A percentile compares a stretch with the other conserved stretches of the same genome.
Evolutionary conservation across 2,329 filamentous ascomycete genomes (phyloP).

Genomic region (Neoscytalidium dimidiatum): DNA sequence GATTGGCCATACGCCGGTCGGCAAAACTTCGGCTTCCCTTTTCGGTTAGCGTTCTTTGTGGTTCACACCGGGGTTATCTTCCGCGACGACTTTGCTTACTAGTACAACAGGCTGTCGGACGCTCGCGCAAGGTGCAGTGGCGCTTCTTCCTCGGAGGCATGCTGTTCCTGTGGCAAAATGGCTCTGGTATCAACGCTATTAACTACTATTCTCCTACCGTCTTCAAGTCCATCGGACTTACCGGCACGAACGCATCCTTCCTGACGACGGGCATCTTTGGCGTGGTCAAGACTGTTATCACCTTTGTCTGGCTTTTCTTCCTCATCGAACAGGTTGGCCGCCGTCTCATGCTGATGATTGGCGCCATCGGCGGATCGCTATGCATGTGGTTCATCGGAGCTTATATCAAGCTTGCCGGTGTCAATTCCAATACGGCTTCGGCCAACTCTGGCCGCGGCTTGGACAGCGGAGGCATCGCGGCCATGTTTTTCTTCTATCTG

Average conservation of each 20-base stretch:
- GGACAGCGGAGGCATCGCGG: slow-evolving; percentile 56
- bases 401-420: slow-evolving; percentile 54
- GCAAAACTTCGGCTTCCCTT: not conserved
- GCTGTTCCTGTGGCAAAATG: slow-evolving; percentile 76
- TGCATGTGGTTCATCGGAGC: slow-evolving; percentile 68
- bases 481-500: slow-evolving; percentile 72
- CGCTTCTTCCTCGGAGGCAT: slow-evolving; percentile 73
- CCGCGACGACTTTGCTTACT: slow-evolving; percentile 43
- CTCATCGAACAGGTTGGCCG: slow-evolving; percentile 67
- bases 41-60: not conserved
- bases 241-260: slow-evolving; percentile 59
- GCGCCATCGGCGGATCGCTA: slow-evolving; percentile 61
- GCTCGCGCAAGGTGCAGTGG: slow-evolving; percentile 59
- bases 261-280: slow-evolving; percentile 76
- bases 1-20: not conserved
- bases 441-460: slow-evolving; percentile 37
- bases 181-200: slow-evolving; percentile 49
- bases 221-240: slow-evolving; percentile 66
- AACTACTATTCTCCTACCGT: slow-evolving; percentile 57
- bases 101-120: not conserved
- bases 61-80: not conserved
- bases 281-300: slow-evolving; percentile 71
- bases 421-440: slow-evolving; percentile 38
- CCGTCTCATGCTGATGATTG: slow-evolving; percentile 65
- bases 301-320: slow-evolving; percentile 68